phyloP scores from a whole-genome alignment of 2,329 filamentous ascomycete species.

The Akanthomyces dipterigenus region DNA sequence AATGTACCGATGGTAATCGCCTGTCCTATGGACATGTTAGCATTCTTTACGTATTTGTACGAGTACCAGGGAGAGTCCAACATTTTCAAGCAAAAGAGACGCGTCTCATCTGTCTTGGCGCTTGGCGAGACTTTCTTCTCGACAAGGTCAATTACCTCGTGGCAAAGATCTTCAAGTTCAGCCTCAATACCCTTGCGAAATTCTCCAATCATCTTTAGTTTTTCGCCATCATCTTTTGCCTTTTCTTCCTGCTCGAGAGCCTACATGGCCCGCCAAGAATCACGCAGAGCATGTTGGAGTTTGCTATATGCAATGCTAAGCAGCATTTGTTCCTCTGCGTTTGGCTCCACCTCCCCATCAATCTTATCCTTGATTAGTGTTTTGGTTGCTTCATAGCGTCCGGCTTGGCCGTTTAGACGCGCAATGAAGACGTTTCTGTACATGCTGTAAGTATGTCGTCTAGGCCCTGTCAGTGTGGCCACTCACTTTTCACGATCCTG shows the following conservation, averaged over 20 bases:
- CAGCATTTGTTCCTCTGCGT: background rate
- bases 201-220: background rate
- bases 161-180: background rate
- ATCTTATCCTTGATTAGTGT: background rate
- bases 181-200: background rate
- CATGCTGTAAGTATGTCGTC: background rate
- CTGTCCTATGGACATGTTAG: background rate
- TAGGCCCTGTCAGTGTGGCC: background rate
- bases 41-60: background rate
- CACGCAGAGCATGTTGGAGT: background rate
- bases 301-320: slow-evolving; percentile 3
- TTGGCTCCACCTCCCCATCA: background rate
- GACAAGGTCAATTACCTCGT: background rate
- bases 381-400: background rate
- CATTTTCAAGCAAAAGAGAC: background rate
- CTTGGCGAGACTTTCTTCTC: background rate
- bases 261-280: background rate
- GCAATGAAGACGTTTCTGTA: background rate
- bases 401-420: background rate
- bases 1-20: slow-evolving; percentile 4
- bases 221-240: background rate
- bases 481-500: background rate
- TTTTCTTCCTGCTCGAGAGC: background rate
- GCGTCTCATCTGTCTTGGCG: background rate
- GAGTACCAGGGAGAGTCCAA: background rate